These are phyloP conservation scores for Colletotrichum sojae DNA, from an alignment of 2,329 filamentous ascomycete species.

Conservation along the genomic window DNA sequence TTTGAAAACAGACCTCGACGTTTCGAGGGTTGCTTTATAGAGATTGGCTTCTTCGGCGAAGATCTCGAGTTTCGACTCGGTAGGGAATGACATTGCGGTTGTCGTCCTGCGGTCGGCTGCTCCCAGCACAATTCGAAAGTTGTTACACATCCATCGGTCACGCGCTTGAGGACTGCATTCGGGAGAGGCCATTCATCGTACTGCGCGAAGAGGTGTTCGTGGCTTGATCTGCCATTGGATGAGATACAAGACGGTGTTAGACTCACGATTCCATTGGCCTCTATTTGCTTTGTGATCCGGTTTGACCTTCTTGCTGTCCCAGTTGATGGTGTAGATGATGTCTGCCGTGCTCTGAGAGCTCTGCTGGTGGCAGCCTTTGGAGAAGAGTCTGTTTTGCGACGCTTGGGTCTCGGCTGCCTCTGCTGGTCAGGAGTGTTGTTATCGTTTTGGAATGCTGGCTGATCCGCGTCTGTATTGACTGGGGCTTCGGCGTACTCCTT, in stretches of 20 bases:
- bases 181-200: slow-evolving; percentile 5
- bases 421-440: too few relatives aligned
- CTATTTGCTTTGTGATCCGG: background rate
- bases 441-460: background rate
- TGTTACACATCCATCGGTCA: background rate
- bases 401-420: background rate
- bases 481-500: background rate
- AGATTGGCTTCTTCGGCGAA: background rate
- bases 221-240: background rate
- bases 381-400: background rate
- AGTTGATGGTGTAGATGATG: background rate
- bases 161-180: slow-evolving; percentile 1
- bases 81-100: slow-evolving; percentile 1
- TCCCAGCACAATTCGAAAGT: slow-evolving; percentile 3
- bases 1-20: slow-evolving; percentile 1
- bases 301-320: slow-evolving; percentile 3
- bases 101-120: background rate
- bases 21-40: background rate
- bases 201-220: background rate
- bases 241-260: background rate
- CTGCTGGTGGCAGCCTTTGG: background rate
- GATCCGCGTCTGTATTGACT: background rate
- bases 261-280: background rate
- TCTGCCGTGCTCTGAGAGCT: slow-evolving; percentile 2
- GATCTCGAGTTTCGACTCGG: background rate